phyloP scores from a whole-genome alignment of 192 early-diverging fungal genomes.

The Backusella macrospora region DNA sequence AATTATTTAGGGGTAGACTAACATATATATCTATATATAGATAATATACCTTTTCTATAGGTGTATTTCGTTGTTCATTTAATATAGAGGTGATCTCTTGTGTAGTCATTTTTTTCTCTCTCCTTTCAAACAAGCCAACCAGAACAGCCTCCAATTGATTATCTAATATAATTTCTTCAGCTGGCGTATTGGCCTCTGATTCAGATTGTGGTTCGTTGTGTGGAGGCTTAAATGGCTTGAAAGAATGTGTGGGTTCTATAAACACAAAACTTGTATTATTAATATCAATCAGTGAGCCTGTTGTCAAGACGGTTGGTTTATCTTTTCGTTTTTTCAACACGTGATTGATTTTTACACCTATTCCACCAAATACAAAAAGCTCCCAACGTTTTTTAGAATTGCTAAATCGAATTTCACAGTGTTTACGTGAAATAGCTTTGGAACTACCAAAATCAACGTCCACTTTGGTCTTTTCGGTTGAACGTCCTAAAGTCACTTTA shows the following conservation, averaged over 20 bases:
- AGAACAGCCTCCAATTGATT: background rate
- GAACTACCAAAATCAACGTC: slow-evolving; percentile 34
- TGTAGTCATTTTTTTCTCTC: background rate
- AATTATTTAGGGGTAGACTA: no score
- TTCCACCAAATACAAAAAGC: slow-evolving; percentile 31
- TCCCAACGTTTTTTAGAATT: slow-evolving; percentile 27
- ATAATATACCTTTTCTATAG: background rate
- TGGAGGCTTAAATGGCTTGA: background rate
- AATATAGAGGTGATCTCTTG: background rate
- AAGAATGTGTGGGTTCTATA: background rate
- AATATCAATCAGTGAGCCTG: slow-evolving; percentile 19
- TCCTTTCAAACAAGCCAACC: background rate
- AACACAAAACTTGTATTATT: slow-evolving; percentile 17
- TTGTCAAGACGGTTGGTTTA: slow-evolving; percentile 24
- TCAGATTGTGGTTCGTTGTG: background rate
- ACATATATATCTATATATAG: no score
- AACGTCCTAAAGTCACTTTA: slow-evolving; percentile 27
- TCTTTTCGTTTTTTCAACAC: slow-evolving; percentile 17
- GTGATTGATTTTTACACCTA: slow-evolving; percentile 39
- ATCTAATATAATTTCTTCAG: background rate
- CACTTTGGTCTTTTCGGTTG: slow-evolving; percentile 11
- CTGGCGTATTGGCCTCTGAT: background rate
- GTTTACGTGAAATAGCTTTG: slow-evolving; percentile 37
- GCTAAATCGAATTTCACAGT: slow-evolving; percentile 36
- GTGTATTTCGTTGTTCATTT: background rate